Evolutionary conservation across 768 basidiomycete species (phyloP).

Genomic region (Mycena haematopus): DNA sequence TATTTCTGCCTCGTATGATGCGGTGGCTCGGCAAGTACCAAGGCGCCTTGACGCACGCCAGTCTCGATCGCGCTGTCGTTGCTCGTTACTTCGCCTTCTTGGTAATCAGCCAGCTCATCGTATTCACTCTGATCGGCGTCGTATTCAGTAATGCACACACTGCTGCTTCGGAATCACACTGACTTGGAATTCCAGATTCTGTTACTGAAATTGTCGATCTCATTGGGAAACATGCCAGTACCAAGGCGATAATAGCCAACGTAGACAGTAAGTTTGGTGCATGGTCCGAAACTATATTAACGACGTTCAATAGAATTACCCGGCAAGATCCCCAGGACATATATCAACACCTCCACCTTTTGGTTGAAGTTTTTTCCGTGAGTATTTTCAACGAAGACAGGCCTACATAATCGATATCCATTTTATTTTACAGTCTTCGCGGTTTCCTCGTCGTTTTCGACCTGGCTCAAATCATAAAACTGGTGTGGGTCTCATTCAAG

Average conservation of each 20-base stretch:
- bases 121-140: slow-evolving; percentile 85
- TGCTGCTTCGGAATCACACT: background rate
- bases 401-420: background rate
- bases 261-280: slow-evolving; percentile 38
- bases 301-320: slow-evolving; percentile 57
- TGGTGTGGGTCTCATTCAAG: slow-evolving; percentile 64
- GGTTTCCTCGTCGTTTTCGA: slow-evolving; percentile 87
- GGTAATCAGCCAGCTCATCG: slow-evolving; percentile 81
- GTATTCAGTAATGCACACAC: slow-evolving; percentile 57
- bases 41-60: slow-evolving; percentile 59
- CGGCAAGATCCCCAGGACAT: slow-evolving; percentile 69
- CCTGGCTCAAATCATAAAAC: slow-evolving; percentile 76
- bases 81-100: slow-evolving; percentile 87
- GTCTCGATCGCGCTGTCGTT: slow-evolving; percentile 78
- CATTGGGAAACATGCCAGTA: slow-evolving; percentile 35
- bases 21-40: slow-evolving; percentile 70
- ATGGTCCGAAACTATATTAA: background rate
- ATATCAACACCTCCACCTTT: slow-evolving; percentile 80
- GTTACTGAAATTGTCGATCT: slow-evolving; percentile 40
- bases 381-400: slow-evolving; percentile 32
- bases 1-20: slow-evolving; percentile 81
- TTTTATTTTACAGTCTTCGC: slow-evolving; percentile 55
- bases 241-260: slow-evolving; percentile 38
- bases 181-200: slow-evolving; percentile 32
- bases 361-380: slow-evolving; percentile 87